phyloP scores from a whole-genome alignment of 2,329 filamentous ascomycete genomes.

The Diaporthe australafricana region DNA sequence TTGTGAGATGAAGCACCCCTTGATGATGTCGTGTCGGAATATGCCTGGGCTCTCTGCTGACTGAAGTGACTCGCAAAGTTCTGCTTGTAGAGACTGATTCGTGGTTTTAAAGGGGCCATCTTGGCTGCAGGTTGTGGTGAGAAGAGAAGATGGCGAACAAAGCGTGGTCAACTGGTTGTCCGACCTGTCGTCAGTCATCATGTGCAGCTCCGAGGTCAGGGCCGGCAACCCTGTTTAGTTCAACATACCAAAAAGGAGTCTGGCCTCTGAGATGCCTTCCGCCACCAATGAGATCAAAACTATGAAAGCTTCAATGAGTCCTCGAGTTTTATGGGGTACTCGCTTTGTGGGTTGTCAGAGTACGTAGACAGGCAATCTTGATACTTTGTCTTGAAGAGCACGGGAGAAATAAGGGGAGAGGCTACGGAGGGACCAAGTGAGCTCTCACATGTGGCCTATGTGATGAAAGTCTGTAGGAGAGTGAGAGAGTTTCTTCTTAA shows the following conservation, averaged over 20 bases:
- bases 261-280: background rate
- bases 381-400: background rate
- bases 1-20: slow-evolving; percentile 67
- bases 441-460: slow-evolving; percentile 28
- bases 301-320: background rate
- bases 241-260: background rate
- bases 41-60: slow-evolving; percentile 76
- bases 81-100: slow-evolving; percentile 75
- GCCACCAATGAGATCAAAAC: background rate
- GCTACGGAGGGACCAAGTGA: background rate
- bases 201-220: background rate
- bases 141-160: background rate
- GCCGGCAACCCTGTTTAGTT: background rate
- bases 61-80: slow-evolving; percentile 76
- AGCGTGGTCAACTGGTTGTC: background rate
- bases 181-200: background rate
- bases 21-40: slow-evolving; percentile 69
- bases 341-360: background rate
- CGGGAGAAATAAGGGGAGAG: slow-evolving; percentile 1
- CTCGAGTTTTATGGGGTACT: background rate
- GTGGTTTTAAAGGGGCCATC: slow-evolving; percentile 57
- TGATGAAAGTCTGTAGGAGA: slow-evolving; percentile 5
- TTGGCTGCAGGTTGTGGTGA: slow-evolving; percentile 13
- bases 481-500: background rate
- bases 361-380: background rate